These are phyloP conservation scores for Colletotrichum neosansevieriae DNA, from an alignment of 2,329 filamentous ascomycete species.

Conservation along the genomic window DNA sequence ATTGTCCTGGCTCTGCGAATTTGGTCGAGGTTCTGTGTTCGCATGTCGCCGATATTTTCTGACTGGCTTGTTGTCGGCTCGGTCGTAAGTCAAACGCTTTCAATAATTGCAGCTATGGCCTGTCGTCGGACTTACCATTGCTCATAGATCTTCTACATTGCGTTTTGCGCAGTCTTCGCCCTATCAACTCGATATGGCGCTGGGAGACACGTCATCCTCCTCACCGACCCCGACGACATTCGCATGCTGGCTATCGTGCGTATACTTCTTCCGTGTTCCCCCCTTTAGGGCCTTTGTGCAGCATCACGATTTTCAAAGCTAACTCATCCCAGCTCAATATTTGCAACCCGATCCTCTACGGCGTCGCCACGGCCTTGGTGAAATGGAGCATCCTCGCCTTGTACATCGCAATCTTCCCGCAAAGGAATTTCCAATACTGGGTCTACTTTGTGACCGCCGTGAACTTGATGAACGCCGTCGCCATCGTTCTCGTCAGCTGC, in stretches of 20 bases:
- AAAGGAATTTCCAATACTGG: conserved; percentile 24
- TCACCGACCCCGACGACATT: conserved; percentile 24
- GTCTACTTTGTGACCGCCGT: conserved; percentile 21
- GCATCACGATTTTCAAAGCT: neutral
- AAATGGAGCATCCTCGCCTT: conserved; percentile 32
- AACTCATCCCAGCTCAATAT: conserved; percentile 17
- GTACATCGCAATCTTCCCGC: conserved; percentile 25
- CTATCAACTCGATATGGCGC: conserved; percentile 31
- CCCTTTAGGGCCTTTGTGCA: too few relatives aligned
- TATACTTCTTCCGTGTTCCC: neutral
- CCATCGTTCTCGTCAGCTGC: conserved; percentile 28
- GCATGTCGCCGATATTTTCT: conserved; percentile 17
- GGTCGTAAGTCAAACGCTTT: neutral
- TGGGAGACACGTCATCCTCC: conserved; percentile 27
- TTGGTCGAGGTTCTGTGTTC: conserved; percentile 15
- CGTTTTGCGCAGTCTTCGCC: conserved; percentile 27
- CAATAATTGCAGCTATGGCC: too few relatives aligned
- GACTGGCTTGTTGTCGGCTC: conserved; percentile 34
- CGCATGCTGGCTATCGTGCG: conserved; percentile 35
- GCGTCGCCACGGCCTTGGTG: conserved; percentile 21
- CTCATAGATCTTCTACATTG: conserved; percentile 25
- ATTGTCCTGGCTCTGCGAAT: conserved; percentile 19
- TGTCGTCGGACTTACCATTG: neutral
- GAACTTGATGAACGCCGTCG: conserved; percentile 21
- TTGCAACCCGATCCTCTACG: conserved; percentile 28